These are phyloP conservation scores for Pseudogymnoascus sp. DNA, from an alignment of 2,329 filamentous ascomycete genomes.

Conservation along the genomic window DNA sequence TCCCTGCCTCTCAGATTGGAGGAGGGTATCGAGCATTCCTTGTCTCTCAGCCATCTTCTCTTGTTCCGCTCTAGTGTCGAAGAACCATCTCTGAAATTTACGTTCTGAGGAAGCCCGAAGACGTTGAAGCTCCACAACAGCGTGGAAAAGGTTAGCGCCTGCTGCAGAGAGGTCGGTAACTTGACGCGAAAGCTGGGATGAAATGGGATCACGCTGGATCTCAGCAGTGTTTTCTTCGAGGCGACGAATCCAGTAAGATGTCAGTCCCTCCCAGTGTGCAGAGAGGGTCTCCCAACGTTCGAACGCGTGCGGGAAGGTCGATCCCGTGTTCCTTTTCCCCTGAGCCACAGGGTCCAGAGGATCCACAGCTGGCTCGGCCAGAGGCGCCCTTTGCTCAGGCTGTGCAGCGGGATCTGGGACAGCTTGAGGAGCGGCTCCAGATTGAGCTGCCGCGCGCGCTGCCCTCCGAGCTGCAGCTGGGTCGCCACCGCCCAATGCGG, in stretches of 20 bases:
- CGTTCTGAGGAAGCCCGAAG: conserved; percentile 90
- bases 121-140: conserved; percentile 90
- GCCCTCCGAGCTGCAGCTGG: conserved; percentile 1
- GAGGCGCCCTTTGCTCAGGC: conserved; percentile 3
- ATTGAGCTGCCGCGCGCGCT: not conserved
- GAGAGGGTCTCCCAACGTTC: conserved; percentile 96
- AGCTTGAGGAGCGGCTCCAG: not conserved
- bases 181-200: conserved; percentile 81
- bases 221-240: conserved; percentile 86
- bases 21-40: conserved; percentile 64
- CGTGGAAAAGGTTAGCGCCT: conserved; percentile 93
- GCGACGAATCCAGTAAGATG: conserved; percentile 92
- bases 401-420: not conserved
- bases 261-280: conserved; percentile 95
- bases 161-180: conserved; percentile 96
- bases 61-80: conserved; percentile 82
- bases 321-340: conserved; percentile 18
- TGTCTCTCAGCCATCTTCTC: conserved; percentile 78
- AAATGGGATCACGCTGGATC: conserved; percentile 71
- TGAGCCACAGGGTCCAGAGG: not conserved
- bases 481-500: conserved; percentile 22
- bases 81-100: conserved; percentile 98
- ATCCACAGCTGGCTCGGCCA: not conserved
- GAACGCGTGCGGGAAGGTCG: conserved; percentile 83
- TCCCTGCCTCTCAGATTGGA: conserved; percentile 66